These are phyloP conservation scores for Flaveria ramosissima DNA, from an alignment of 129 eudicot species.

Conservation along the genomic window DNA sequence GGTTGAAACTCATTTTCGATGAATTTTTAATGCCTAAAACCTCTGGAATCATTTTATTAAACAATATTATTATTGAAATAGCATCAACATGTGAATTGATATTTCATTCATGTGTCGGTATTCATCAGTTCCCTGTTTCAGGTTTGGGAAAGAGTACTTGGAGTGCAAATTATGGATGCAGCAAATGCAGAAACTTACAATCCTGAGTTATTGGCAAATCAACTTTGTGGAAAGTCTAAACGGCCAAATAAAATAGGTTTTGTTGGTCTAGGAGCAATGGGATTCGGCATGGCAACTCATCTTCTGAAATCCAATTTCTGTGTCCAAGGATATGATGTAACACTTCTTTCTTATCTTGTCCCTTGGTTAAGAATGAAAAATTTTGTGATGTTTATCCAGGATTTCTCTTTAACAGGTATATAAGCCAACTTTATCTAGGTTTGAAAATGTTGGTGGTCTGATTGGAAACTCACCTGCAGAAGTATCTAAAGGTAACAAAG, in stretches of 20 bases:
- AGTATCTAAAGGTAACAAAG: constrained; percentile 73
- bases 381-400: constrained; percentile 5
- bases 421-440: constrained; percentile 74
- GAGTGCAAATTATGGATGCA: constrained; percentile 69
- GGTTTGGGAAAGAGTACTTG: constrained; percentile 83
- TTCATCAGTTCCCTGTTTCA: constrained; percentile 34
- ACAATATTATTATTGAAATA: background rate
- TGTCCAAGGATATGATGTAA: constrained; percentile 88
- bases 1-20: background rate
- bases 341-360: constrained; percentile 19
- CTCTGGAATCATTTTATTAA: background rate
- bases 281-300: constrained; percentile 99
- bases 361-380: background rate
- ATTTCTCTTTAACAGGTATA: constrained; percentile 55
- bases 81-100: background rate
- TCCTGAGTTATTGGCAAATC: constrained; percentile 68
- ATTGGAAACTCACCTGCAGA: constrained; percentile 77
- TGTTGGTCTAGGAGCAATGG: constrained; percentile 99
- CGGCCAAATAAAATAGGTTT: constrained; percentile 67
- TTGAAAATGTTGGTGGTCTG: constrained; percentile 73
- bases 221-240: constrained; percentile 51
- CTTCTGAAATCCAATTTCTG: constrained; percentile 74
- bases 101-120: background rate
- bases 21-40: background rate
- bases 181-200: constrained; percentile 74